Conservation (phyloP, 1,284 basidiomycete species). For the Pulchroboletus neoregius region DNA sequence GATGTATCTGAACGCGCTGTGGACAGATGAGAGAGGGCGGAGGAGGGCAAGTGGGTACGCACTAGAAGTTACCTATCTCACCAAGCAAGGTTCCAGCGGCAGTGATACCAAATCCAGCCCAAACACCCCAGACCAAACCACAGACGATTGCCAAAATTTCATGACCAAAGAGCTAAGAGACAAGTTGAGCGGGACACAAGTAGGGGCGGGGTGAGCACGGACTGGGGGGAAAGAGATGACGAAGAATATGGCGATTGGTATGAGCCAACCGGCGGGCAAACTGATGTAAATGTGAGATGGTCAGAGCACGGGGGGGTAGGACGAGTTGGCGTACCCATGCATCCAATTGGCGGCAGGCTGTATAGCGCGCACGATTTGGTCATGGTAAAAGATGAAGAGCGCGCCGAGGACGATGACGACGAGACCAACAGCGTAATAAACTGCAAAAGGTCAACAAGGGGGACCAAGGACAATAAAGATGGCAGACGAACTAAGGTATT, state of each 20-base stretch:
- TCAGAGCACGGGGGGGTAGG: neutral
- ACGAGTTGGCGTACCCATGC: constrained; percentile 43
- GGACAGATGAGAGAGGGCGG: constrained; percentile 1
- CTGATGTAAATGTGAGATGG: constrained; percentile 26
- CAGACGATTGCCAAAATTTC: constrained; percentile 54
- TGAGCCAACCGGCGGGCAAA: constrained; percentile 63
- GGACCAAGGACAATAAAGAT: too few relatives aligned
- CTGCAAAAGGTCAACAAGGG: constrained; percentile 34
- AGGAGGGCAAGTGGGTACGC: constrained; percentile 17
- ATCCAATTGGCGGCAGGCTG: constrained; percentile 63
- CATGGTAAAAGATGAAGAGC: constrained; percentile 57
- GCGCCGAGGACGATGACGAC: constrained; percentile 46
- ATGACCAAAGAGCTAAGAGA: constrained; percentile 34
- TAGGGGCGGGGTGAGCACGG: constrained; percentile 16
- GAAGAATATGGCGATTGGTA: constrained; percentile 78
- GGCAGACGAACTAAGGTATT: constrained; percentile 40
- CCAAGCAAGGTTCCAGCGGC: constrained; percentile 46
- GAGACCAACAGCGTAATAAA: constrained; percentile 45
- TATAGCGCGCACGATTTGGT: constrained; percentile 62
- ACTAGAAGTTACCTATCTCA: constrained; percentile 52
- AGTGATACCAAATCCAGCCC: constrained; percentile 48
- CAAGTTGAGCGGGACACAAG: neutral
- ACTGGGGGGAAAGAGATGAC: constrained; percentile 77
- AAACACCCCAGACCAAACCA: constrained; percentile 50
- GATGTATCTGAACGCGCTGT: constrained; percentile 46